phyloP scores from a whole-genome alignment of 1,139 yeast genomes.

The Wickerhamomyces sp. region DNA sequence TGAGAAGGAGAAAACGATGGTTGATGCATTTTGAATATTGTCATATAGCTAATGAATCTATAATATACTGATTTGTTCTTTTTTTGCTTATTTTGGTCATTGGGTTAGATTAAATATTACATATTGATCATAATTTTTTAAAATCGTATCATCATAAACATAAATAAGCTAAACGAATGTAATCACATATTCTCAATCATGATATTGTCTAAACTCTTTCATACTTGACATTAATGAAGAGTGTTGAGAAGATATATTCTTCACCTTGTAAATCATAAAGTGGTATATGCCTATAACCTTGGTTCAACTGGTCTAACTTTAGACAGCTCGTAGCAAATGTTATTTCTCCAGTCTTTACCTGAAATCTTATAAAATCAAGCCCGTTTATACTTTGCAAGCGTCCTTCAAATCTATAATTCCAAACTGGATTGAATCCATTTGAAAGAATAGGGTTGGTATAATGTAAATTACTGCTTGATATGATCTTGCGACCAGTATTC shows the following conservation, averaged over 20 bases:
- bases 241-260: slow-evolving; percentile 71
- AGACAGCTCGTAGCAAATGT: slow-evolving; percentile 57
- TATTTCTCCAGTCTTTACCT: slow-evolving; percentile 38
- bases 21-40: slow-evolving; percentile 19
- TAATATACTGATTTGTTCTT: neutral
- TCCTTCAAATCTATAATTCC: slow-evolving; percentile 58
- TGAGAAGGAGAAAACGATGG: slow-evolving; percentile 23
- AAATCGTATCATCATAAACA: neutral
- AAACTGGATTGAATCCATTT: slow-evolving; percentile 84
- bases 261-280: slow-evolving; percentile 76
- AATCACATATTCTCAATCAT: neutral
- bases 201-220: slow-evolving; percentile 9
- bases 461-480: slow-evolving; percentile 4
- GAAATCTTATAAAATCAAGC: slow-evolving; percentile 48
- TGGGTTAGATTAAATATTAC: too few species aligned
- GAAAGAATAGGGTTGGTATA: slow-evolving; percentile 26
- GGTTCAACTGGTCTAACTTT: slow-evolving; percentile 52
- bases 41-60: neutral
- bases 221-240: slow-evolving; percentile 53
- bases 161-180: too few species aligned
- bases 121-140: too few species aligned
- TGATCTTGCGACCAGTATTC: slow-evolving; percentile 1
- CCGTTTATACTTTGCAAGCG: slow-evolving; percentile 35
- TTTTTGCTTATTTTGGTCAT: neutral
- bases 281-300: slow-evolving; percentile 80